phyloP scores from a whole-genome alignment of 371 early-diverging fungal genomes.

The Apophysomyces variabilis region DNA sequence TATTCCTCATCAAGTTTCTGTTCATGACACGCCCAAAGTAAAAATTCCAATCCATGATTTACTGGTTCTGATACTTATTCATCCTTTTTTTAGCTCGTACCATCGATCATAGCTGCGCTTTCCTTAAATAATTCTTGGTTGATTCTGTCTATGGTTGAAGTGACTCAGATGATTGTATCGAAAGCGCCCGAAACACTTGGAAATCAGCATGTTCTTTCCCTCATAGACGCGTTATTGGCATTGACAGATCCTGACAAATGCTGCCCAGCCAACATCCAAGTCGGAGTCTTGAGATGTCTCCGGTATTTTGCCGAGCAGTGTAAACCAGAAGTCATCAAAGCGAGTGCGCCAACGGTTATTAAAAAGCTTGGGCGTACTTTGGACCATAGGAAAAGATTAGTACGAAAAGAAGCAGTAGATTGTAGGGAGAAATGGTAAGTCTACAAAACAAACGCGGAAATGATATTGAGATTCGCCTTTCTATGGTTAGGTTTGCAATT shows the following conservation, averaged over 20 bases:
- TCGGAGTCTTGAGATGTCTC: slow-evolving; percentile 68
- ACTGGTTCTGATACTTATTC: neutral
- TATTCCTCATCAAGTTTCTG: slow-evolving; percentile 72
- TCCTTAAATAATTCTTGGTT: slow-evolving; percentile 25
- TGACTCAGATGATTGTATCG: slow-evolving; percentile 29
- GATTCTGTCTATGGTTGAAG: slow-evolving; percentile 23
- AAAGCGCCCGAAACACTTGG: slow-evolving; percentile 19
- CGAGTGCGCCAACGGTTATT: slow-evolving; percentile 3
- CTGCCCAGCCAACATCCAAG: slow-evolving; percentile 39
- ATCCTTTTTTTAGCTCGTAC: slow-evolving; percentile 24
- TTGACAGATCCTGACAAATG: slow-evolving; percentile 17
- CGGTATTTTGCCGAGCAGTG: slow-evolving; percentile 49
- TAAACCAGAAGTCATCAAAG: neutral
- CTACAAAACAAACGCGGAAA: slow-evolving; percentile 5
- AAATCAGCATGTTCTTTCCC: slow-evolving; percentile 23
- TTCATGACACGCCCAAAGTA: slow-evolving; percentile 72
- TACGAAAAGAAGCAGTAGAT: slow-evolving; percentile 8
- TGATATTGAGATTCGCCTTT: neutral
- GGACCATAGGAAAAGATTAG: slow-evolving; percentile 4
- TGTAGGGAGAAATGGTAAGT: slow-evolving; percentile 1
- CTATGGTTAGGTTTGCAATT: neutral
- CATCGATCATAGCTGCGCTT: slow-evolving; percentile 33
- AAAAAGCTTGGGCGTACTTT: neutral
- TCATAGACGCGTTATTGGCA: slow-evolving; percentile 32
- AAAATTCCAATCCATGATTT: slow-evolving; percentile 10